Conservation (phyloP, 306 rosid genomes). For the Cucurbita argyrosperma region DNA sequence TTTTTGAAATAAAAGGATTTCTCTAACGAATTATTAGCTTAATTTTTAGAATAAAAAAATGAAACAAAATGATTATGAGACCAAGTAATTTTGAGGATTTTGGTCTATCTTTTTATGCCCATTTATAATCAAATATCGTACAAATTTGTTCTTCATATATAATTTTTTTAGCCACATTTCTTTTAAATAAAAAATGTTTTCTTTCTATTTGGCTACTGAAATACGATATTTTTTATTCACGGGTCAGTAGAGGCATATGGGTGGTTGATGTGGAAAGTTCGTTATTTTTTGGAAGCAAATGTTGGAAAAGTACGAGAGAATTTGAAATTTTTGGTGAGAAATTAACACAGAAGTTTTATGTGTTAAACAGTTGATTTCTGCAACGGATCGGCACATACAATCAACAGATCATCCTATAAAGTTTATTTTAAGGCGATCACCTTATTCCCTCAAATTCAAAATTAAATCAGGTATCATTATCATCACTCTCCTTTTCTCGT, state of each 20-base stretch:
- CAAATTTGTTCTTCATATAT: neutral
- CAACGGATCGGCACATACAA: constrained; percentile 77
- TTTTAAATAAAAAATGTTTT: neutral
- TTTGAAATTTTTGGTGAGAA: neutral
- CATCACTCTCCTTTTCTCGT: neutral
- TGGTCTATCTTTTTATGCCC: neutral
- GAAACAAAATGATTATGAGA: too few relatives aligned
- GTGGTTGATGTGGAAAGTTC: neutral
- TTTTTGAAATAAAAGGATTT: too few relatives aligned
- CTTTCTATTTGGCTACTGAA: neutral
- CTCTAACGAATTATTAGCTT: too few relatives aligned
- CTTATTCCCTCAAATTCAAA: constrained; percentile 68
- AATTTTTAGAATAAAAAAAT: too few relatives aligned
- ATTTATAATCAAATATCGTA: neutral
- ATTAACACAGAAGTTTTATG: neutral
- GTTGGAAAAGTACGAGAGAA: neutral
- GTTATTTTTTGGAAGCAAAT: neutral
- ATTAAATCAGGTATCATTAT: constrained; percentile 59
- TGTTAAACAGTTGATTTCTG: constrained; percentile 67
- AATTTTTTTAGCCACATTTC: neutral
- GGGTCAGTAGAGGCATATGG: neutral
- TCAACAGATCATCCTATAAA: constrained; percentile 91
- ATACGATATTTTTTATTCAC: neutral
- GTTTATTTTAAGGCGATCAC: constrained; percentile 76
- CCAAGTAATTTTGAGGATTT: neutral